These are phyloP conservation scores for Colletotrichum sp. DNA, from an alignment of 2,329 filamentous ascomycete species.

Conservation along the genomic window DNA sequence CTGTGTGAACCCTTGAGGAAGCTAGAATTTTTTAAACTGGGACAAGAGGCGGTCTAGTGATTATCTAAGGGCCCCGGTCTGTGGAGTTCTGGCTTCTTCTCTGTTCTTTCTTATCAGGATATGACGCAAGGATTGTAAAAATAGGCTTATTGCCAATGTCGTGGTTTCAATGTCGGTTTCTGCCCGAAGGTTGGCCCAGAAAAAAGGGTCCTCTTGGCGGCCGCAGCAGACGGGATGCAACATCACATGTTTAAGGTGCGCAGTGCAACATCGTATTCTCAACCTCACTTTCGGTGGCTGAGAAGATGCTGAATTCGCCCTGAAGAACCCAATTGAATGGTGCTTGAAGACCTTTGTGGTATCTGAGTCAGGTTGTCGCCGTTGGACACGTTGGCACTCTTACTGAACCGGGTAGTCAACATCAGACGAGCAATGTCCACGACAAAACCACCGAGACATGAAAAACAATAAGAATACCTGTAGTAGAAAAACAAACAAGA, in stretches of 20 bases:
- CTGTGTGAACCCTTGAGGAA: neutral
- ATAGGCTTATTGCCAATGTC: neutral
- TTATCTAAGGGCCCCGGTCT: neutral
- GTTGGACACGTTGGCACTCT: neutral
- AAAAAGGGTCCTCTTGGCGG: neutral
- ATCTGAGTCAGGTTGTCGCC: neutral
- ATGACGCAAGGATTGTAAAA: neutral
- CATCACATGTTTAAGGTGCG: neutral
- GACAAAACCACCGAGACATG: neutral
- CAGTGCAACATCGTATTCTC: neutral
- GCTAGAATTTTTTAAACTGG: neutral
- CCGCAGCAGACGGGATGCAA: neutral
- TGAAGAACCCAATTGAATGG: neutral
- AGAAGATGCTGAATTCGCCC: neutral
- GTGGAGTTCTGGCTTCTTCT: neutral
- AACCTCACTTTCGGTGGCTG: neutral
- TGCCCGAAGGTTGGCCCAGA: neutral
- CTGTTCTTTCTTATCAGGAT: neutral
- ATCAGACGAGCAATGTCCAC: neutral
- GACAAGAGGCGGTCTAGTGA: conserved; percentile 1
- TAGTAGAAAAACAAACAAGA: neutral
- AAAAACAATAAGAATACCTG: rapidly evolving
- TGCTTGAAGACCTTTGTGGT: neutral
- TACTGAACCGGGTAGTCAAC: neutral
- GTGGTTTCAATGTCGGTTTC: neutral